phyloP scores from a whole-genome alignment of 306 rosid genomes.

The Dalbergia oliveri region DNA sequence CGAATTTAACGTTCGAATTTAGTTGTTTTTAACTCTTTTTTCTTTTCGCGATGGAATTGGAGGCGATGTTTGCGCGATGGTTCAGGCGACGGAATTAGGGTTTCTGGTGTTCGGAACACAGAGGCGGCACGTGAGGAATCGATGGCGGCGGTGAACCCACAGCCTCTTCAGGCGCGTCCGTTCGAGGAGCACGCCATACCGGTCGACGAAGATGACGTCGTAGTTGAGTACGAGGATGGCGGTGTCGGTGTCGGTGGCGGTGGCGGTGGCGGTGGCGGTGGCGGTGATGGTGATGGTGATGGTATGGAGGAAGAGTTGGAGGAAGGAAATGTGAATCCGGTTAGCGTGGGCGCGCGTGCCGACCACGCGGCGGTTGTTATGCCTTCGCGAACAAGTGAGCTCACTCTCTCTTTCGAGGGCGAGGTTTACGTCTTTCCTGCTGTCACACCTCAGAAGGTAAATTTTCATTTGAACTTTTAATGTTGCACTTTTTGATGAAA shows the following conservation, averaged over 20 bases:
- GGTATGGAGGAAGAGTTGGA: conserved; percentile 79
- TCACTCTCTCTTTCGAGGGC: conserved; percentile 96
- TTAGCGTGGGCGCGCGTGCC: conserved; percentile 47
- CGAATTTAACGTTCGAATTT: conserved; percentile 23
- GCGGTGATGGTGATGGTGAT: conserved; percentile 51
- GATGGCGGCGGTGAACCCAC: conserved; percentile 82
- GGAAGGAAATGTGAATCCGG: conserved; percentile 58
- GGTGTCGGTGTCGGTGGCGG: conserved; percentile 31
- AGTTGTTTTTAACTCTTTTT: not conserved
- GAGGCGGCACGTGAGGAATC: conserved; percentile 8
- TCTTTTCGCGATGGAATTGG: not conserved
- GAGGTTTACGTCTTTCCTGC: conserved; percentile 95
- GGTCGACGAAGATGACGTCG: conserved; percentile 61
- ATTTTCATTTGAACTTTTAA: not conserved
- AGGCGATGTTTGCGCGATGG: conserved; percentile 44
- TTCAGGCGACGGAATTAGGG: conserved; percentile 61
- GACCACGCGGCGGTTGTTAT: conserved; percentile 56
- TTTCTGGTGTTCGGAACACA: conserved; percentile 45
- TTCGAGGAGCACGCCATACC: conserved; percentile 51
- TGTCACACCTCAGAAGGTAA: conserved; percentile 89
- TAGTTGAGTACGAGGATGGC: conserved; percentile 57
- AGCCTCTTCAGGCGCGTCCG: conserved; percentile 73
- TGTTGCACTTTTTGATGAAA: not conserved
- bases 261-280: not conserved
- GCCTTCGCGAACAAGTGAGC: conserved; percentile 85